phyloP scores from a whole-genome alignment of 169 alveolate species.

The Pseudocohnilembus persalinus region DNA sequence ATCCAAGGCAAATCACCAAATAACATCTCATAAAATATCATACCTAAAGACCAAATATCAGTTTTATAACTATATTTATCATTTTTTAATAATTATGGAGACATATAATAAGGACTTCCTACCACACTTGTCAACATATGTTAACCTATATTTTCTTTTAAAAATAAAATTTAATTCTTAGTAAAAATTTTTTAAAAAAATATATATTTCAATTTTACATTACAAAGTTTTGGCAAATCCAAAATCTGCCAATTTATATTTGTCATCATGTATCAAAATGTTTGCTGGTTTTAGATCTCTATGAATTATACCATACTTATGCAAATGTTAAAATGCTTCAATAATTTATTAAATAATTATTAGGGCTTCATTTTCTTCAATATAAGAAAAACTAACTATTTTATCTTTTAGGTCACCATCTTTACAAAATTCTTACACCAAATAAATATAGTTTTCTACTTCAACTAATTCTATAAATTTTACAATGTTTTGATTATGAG shows the following conservation, averaged over 20 bases:
- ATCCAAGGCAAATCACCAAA: conserved; percentile 26
- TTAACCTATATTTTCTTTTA: not conserved
- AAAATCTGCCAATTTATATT: conserved; percentile 5
- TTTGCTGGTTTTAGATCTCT: not conserved
- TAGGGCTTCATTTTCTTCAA: not conserved
- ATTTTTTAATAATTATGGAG: conserved; percentile 36
- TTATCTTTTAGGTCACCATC: not conserved
- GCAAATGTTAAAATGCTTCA: not conserved
- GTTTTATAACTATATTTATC: conserved; percentile 36
- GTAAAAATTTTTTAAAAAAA: too few relatives aligned
- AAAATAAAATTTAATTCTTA: too few relatives aligned
- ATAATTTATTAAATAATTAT: not conserved
- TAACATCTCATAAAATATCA: conserved; percentile 36
- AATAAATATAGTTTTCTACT: not conserved
- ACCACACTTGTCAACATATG: conserved; percentile 19
- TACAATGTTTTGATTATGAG: not conserved
- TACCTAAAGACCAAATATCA: conserved; percentile 51
- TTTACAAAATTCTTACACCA: not conserved
- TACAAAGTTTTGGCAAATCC: not conserved
- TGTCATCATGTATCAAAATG: not conserved
- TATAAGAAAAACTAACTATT: not conserved
- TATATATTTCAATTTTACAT: not conserved
- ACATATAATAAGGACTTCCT: conserved; percentile 50
- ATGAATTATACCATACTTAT: not conserved
- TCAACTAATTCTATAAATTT: not conserved